These are phyloP conservation scores for Cercospora beticola DNA, from an alignment of 2,329 filamentous ascomycete genomes.

Conservation along the genomic window DNA sequence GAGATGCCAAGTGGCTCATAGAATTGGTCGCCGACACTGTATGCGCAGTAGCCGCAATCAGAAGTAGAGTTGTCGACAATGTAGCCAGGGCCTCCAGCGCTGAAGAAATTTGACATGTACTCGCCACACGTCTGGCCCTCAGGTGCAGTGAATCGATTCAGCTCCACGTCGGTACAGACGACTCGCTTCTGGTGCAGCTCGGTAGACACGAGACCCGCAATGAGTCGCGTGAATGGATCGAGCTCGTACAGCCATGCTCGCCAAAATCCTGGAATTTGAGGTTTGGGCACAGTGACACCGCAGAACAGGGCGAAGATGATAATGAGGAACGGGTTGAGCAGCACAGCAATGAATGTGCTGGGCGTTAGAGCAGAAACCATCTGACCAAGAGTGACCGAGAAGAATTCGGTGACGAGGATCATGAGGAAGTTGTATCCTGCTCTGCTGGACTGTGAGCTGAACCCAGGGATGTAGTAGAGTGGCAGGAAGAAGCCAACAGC, in stretches of 20 bases:
- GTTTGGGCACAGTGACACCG: slow-evolving; percentile 76
- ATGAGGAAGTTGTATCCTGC: slow-evolving; percentile 88
- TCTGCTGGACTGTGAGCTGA: slow-evolving; percentile 61
- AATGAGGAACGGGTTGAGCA: slow-evolving; percentile 79
- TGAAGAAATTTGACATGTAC: slow-evolving; percentile 74
- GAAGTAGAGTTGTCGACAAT: slow-evolving; percentile 64
- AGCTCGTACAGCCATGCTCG: slow-evolving; percentile 78
- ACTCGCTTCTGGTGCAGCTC: slow-evolving; percentile 68
- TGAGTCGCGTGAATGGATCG: slow-evolving; percentile 78
- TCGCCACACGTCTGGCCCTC: slow-evolving; percentile 66
- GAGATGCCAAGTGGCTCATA: slow-evolving; percentile 65
- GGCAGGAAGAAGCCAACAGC: slow-evolving; percentile 78
- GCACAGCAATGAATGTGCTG: slow-evolving; percentile 72
- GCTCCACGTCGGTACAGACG: slow-evolving; percentile 59
- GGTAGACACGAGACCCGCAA: slow-evolving; percentile 76
- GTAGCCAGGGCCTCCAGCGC: slow-evolving; percentile 68
- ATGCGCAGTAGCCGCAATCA: slow-evolving; percentile 79
- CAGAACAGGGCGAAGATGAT: slow-evolving; percentile 85
- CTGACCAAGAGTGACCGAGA: slow-evolving; percentile 78
- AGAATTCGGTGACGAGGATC: slow-evolving; percentile 77
- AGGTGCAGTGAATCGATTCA: slow-evolving; percentile 68
- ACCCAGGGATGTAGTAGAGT: slow-evolving; percentile 79
- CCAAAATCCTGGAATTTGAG: slow-evolving; percentile 78
- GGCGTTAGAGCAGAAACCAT: slow-evolving; percentile 75
- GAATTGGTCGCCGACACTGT: slow-evolving; percentile 76